Base-by-base conservation (phyloP, 108 stramenopile species). In the Epipyxis sp. region DNA sequence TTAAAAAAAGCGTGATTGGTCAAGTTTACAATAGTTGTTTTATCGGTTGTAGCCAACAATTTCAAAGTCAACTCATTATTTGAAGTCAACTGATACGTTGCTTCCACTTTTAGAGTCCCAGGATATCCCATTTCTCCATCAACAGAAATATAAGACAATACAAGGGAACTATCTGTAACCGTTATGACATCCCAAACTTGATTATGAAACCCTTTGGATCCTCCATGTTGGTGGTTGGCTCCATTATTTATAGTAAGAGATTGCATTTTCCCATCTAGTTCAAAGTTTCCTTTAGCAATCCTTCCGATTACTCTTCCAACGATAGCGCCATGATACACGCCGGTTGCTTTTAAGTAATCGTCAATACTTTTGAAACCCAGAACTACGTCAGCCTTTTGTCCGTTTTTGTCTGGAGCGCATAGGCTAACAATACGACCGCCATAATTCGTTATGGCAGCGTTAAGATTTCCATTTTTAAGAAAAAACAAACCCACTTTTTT, bases 121-220 rank as follows among this genome's bases (percentile, higher is more conserved):
- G 92, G 94, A 86, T 89, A 92, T 20, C 91, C 91, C 77, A 91
- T 85, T 78, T 94, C 93, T 0, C 90, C 89, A 82, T 94, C 90
- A 0, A 44, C 69, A 54, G 86, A 86, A 3, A 45, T 35, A 40
- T 91, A 84, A 0, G 85, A 77, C 61, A 92, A 92, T 59, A 77
- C 77, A n/a, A n/a, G n/a, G n/a, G n/a, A n/a, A n/a, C n/a, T n/a
- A n/a, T n/a, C n/a, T n/a, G n/a, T n/a, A n/a, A n/a, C n/a, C n/a
- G n/a, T n/a, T 35, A 42, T 25, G 6, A 0, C 35, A 29, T 16
- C 6, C 92, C 92, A 94, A 20, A 87, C 76, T 43, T 79, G 59
- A 41, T 77, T 68, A 57, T 79, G 62, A 40, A 91, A 91, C 44
- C 92, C 94, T 54, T 79, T 77, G 27, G 34, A 77, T 35, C 94